These are phyloP conservation scores for Albugo laibachii DNA, from an alignment of 352 stramenopile species.

Conservation along the genomic window DNA sequence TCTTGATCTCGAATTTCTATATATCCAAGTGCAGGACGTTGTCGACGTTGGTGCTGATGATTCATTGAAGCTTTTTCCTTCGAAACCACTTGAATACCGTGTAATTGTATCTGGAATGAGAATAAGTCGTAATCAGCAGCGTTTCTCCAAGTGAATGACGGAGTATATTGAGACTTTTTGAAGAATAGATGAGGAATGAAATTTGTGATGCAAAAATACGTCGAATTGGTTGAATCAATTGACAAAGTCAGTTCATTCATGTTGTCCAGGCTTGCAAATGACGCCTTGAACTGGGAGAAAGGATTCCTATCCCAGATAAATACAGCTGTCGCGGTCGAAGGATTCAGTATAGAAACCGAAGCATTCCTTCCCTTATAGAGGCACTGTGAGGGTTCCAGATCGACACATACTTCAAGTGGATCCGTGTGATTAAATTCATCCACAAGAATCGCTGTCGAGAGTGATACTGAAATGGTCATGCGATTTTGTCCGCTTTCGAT, in stretches of 20 bases:
- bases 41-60: slow-evolving; percentile 7
- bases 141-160: slow-evolving; percentile 18
- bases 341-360: slow-evolving; percentile 28
- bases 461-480: slow-evolving; percentile 56
- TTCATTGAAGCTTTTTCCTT: slow-evolving; percentile 1
- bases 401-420: slow-evolving; percentile 24
- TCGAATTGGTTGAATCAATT: slow-evolving; percentile 29
- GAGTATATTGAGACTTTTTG: slow-evolving; percentile 15
- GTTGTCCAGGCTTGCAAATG: slow-evolving; percentile 9
- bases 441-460: slow-evolving; percentile 40
- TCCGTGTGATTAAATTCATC: slow-evolving; percentile 25
- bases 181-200: slow-evolving; percentile 13
- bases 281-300: slow-evolving; percentile 43
- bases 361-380: slow-evolving; percentile 21
- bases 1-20: slow-evolving; percentile 37
- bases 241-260: slow-evolving; percentile 19
- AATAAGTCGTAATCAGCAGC: slow-evolving; percentile 52
- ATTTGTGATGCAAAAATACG: slow-evolving; percentile 55
- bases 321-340: slow-evolving; percentile 13
- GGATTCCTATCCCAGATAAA: slow-evolving; percentile 64
- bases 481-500: slow-evolving; percentile 32
- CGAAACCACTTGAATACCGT: slow-evolving; percentile 21
- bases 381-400: slow-evolving; percentile 33
- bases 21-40: slow-evolving; percentile 27
- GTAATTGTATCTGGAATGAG: slow-evolving; percentile 54